phyloP scores from a whole-genome alignment of 2,329 filamentous ascomycete species.

The Verticillium alfalfae region DNA sequence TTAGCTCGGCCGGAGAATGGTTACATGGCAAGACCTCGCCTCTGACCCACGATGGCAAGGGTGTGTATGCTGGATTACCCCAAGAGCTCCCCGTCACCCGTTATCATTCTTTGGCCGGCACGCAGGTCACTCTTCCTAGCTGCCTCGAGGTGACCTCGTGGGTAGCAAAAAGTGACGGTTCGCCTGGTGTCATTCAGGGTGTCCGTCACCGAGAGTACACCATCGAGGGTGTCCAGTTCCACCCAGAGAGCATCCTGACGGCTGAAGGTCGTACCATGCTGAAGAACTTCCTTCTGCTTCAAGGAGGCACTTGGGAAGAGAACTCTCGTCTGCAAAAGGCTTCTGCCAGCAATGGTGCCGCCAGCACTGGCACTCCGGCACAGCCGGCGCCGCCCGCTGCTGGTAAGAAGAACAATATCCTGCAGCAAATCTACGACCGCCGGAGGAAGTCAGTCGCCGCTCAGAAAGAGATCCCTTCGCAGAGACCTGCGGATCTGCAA shows the following conservation, averaged over 20 bases:
- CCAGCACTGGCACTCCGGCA: conserved; percentile 15
- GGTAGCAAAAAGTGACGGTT: conserved; percentile 71
- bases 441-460: conserved; percentile 69
- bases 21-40: conserved; percentile 95
- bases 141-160: conserved; percentile 88
- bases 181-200: conserved; percentile 89
- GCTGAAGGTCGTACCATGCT: conserved; percentile 85
- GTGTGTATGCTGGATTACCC: conserved; percentile 79
- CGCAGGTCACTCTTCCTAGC: conserved; percentile 77
- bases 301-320: conserved; percentile 86
- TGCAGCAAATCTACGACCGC: conserved; percentile 85
- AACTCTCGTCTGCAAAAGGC: conserved; percentile 55
- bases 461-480: conserved; percentile 82
- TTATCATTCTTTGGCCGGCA: conserved; percentile 94
- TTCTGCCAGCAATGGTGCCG: conserved; percentile 19
- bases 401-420: conserved; percentile 71
- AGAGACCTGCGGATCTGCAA: conserved; percentile 76
- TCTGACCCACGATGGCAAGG: conserved; percentile 81
- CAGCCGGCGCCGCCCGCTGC: conserved; percentile 19
- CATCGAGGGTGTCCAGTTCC: conserved; percentile 96
- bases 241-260: conserved; percentile 94
- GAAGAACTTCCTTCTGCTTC: conserved; percentile 83
- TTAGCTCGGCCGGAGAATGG: conserved; percentile 91
- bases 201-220: conserved; percentile 87
- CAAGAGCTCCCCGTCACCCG: conserved; percentile 83